These are phyloP conservation scores for Nicotiana tabacum DNA, from an alignment of 257 asterid species.

Conservation along the genomic window DNA sequence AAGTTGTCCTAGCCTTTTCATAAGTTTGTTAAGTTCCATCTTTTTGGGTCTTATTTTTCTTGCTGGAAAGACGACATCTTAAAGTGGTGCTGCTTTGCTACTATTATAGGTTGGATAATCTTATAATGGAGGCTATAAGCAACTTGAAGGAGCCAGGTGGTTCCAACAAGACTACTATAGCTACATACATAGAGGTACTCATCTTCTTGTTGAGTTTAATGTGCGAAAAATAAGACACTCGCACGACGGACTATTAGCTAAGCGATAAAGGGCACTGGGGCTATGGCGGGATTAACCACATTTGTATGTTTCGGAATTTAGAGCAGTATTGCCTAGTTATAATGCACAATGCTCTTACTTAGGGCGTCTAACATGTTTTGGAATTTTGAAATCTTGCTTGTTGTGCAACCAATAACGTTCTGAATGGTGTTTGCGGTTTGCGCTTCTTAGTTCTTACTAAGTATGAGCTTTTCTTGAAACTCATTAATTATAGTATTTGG, in stretches of 20 bases:
- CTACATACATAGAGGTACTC: slow-evolving; percentile 81
- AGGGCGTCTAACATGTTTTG: neutral
- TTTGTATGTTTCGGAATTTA: neutral
- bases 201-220: neutral
- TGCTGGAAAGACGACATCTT: neutral
- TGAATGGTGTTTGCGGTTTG: neutral
- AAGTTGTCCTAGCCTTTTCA: neutral
- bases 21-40: neutral
- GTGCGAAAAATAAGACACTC: neutral
- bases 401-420: neutral
- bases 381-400: neutral
- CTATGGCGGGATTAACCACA: no score
- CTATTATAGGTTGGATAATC: slow-evolving; percentile 76
- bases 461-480: neutral
- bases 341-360: neutral
- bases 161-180: slow-evolving; percentile 79
- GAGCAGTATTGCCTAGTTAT: neutral
- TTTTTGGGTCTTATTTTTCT: neutral
- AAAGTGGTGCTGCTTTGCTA: slow-evolving; percentile 12
- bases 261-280: no score
- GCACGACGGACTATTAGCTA: no score
- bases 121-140: slow-evolving; percentile 86
- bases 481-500: neutral
- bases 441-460: neutral
- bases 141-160: slow-evolving; percentile 77